Base-by-base conservation (phyloP, 345 rosid species). In the Eucalyptus victrix region DNA sequence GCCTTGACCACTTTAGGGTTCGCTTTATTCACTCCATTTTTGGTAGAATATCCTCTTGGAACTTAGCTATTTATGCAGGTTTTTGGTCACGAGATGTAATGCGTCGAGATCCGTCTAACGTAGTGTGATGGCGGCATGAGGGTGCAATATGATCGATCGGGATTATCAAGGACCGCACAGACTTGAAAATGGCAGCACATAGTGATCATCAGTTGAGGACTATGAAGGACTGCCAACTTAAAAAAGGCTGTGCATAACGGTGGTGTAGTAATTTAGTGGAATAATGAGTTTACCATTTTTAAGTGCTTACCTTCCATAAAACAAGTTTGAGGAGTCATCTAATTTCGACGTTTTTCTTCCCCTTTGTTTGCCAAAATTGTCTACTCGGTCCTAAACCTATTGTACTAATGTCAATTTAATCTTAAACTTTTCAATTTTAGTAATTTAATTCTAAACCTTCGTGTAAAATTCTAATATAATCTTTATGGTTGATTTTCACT, bases 361-460 rank as follows among this genome's bases (percentile, higher is more conserved):
- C 14, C 45, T 72, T 10, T 40, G 83, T 76, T 37, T 76, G 28
- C 5, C 28, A 40, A 40, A 76, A 40, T 76, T 76, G 8, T 76
- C 28, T 7, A 6, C 1, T 40, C 17, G 3, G 1, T 76, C 8
- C 3, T 69, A 69, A 34, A 69, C 7, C 6, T 69, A 34, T 5
- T 16, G 7, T 34, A 18, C 13, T 2, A 21, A 17, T 9, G 2
- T 0, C 1, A 16, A n/a, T 18, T 69, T 0, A 18, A 0, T 69
- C 6, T 5, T 11, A 76, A 37, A 76, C 2, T 3, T 76, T 76
- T 37, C 1, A 12, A 21, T 37, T 72, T 76, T 76, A 2, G 1
- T 13, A 37, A 34, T 37, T 19, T n/a, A 9, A 6, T 37, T 7
- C 1, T 21, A 76, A 40, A 76, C 1, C 1, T 76, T 76, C 6